These are phyloP conservation scores for Chalciporus pseudorubinellus DNA, from an alignment of 768 basidiomycete genomes.

Conservation along the genomic window DNA sequence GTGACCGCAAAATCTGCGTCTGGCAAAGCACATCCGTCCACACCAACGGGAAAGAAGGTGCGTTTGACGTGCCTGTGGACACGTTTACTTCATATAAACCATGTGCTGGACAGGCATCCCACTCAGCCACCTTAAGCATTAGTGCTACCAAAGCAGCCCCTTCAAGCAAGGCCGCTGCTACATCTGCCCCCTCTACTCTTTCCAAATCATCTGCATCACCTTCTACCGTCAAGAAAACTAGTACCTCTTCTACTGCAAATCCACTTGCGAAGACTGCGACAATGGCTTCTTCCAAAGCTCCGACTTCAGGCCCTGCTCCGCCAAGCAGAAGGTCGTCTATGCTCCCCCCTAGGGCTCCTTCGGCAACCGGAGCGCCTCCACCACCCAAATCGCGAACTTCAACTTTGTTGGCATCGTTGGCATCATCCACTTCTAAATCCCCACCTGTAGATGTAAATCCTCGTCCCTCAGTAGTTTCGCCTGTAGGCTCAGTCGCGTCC, in stretches of 20 bases:
- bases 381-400: conserved; percentile 38
- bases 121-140: conserved; percentile 63
- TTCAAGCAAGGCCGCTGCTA: conserved; percentile 41
- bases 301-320: conserved; percentile 31
- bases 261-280: conserved; percentile 31
- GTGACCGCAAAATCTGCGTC: conserved; percentile 42
- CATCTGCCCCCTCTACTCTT: conserved; percentile 32
- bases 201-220: conserved; percentile 28
- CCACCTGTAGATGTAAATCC: conserved; percentile 26
- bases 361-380: conserved; percentile 38
- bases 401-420: conserved; percentile 28
- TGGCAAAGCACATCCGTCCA: conserved; percentile 49
- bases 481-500: conserved; percentile 51
- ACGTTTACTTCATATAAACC: conserved; percentile 25
- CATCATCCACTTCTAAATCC: conserved; percentile 19
- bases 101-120: conserved; percentile 50
- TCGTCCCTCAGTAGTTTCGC: conserved; percentile 56
- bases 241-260: conserved; percentile 28
- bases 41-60: conserved; percentile 70
- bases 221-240: conserved; percentile 29
- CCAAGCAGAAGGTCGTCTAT: conserved; percentile 34
- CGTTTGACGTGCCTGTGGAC: conserved; percentile 22
- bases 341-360: conserved; percentile 34
- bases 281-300: conserved; percentile 32
- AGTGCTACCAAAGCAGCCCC: conserved; percentile 49